Base-by-base conservation (phyloP, 495 filamentous ascomycete genomes). In the Aspergillus baeticus region DNA sequence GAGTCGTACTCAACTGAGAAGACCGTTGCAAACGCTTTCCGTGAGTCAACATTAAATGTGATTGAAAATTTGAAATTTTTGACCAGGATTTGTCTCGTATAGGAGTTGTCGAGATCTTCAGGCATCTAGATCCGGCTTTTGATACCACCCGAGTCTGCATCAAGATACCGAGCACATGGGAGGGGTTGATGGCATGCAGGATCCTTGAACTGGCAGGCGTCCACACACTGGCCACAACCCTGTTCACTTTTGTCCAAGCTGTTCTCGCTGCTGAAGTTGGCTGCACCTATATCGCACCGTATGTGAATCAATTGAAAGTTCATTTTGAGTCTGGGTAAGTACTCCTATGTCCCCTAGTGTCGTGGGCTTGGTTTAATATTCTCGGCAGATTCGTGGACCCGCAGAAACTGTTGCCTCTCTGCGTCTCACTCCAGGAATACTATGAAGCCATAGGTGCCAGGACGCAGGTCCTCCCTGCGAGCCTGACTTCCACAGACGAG, bases 141-240 rank as follows among this genome's bases (percentile, higher is more conserved):
- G 69, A 81, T 26, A 47, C 61, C n/a, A 64, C 67, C 6, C 74
- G 81, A 54, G 69, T 88, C 38, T 84, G 77, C 43, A 81, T 87
- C 71, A 88, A 87, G 54, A 78, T 88, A 45, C 82, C 82, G 1
- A 71, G 77, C 21, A 88, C 84, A 6, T 86, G 82, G 79, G 82
- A 87, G 63, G 86, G 86, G 4, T 65, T 87, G 17, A 74, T 80
- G 63, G 86, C 84, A 23, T 88, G 84, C 61, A 71, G 72, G 6
- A 71, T 71, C n/a, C 70, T 89, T 13, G 78, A 85, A 57, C 58
- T 63, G 11, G 59, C 69, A 4, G 80, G 80, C 0, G 78, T 85
- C 17, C 65, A 71, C 26, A 85, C 85, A 0, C 63, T 88, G 13
- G 84, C 82, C 7, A 87, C 86, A 1, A 85, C 81, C 2, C 63